A percentile compares a stretch with the other conserved stretches of the same genome.
Conservation (phyloP, 495 filamentous ascomycete genomes). For the Podospora fimiseda region DNA sequence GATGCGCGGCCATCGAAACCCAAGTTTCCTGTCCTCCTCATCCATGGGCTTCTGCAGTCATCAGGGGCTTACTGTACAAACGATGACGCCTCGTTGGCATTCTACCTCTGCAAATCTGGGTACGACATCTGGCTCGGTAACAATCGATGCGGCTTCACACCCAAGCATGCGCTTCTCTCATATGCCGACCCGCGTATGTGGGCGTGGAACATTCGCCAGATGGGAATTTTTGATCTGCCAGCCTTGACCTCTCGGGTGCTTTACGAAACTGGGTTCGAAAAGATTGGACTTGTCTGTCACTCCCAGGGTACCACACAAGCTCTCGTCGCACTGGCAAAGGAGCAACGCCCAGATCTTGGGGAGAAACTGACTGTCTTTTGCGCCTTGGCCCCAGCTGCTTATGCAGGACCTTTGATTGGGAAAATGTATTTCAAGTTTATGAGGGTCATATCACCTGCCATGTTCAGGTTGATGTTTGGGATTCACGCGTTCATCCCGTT, state of each 20-base stretch:
- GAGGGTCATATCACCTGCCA: slow-evolving; percentile 63
- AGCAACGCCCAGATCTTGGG: slow-evolving; percentile 85
- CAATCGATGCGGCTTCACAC: slow-evolving; percentile 81
- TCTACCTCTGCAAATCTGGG: slow-evolving; percentile 86
- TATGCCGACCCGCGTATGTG: slow-evolving; percentile 87
- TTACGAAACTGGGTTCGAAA: slow-evolving; percentile 73
- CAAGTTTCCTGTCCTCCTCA: slow-evolving; percentile 81
- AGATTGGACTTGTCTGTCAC: slow-evolving; percentile 78
- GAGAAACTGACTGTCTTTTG: slow-evolving; percentile 85
- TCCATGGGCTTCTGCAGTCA: slow-evolving; percentile 84
- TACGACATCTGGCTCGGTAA: slow-evolving; percentile 97
- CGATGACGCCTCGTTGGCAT: slow-evolving; percentile 85
- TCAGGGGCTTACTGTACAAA: slow-evolving; percentile 85
- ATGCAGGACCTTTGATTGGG: slow-evolving; percentile 79
- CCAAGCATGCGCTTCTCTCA: slow-evolving; percentile 63
- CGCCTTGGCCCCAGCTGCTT: slow-evolving; percentile 84
- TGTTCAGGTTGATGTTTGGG: slow-evolving; percentile 82
- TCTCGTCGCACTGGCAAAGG: slow-evolving; percentile 83
- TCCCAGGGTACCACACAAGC: slow-evolving; percentile 91
- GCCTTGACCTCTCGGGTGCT: slow-evolving; percentile 81
- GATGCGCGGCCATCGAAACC: slow-evolving; percentile 41
- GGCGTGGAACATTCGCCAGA: slow-evolving; percentile 93
- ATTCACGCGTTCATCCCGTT: slow-evolving; percentile 93
- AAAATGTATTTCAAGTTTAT: slow-evolving; percentile 93
- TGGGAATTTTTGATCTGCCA: slow-evolving; percentile 86